phyloP scores from a whole-genome alignment of 2,329 filamentous ascomycete genomes.

The Ilyonectria mors-panacis region DNA sequence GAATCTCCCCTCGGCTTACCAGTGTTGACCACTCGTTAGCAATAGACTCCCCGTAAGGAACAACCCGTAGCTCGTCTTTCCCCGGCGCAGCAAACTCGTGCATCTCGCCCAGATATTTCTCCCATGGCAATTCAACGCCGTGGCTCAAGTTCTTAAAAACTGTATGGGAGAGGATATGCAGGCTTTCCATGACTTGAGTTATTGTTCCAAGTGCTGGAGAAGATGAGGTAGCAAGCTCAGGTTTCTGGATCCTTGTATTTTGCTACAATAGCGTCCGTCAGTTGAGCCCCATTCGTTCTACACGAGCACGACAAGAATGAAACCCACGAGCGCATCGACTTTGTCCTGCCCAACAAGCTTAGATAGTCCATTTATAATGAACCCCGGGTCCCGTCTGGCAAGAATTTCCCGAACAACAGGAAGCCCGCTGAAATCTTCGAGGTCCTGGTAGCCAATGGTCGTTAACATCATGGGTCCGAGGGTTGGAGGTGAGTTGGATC shows the following conservation, averaged over 20 bases:
- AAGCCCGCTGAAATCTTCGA: constrained; percentile 4
- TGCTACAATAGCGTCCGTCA: not conserved
- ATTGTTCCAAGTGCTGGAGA: not conserved
- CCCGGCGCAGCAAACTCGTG: constrained; percentile 12
- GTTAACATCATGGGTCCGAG: not conserved
- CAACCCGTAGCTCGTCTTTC: constrained; percentile 4
- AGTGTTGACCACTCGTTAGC: constrained; percentile 11
- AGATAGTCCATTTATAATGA: not conserved
- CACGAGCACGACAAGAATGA: not conserved
- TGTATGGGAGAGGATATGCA: not conserved
- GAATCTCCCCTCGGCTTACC: not conserved
- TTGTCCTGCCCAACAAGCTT: too few species aligned
- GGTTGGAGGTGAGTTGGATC: not conserved
- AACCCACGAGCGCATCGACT: not conserved
- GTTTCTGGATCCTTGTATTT: not conserved
- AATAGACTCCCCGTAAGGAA: not conserved
- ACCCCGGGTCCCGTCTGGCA: not conserved
- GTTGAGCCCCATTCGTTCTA: not conserved
- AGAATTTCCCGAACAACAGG: constrained; percentile 2
- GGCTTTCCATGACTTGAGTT: not conserved
- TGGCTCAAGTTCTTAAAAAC: constrained; percentile 11
- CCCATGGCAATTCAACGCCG: constrained; percentile 8
- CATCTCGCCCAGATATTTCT: constrained; percentile 17
- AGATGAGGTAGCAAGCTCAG: not conserved
- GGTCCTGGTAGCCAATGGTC: not conserved